Evolutionary conservation across 2,329 filamentous ascomycete species (phyloP).

Genomic region (Alternaria gaisen): DNA sequence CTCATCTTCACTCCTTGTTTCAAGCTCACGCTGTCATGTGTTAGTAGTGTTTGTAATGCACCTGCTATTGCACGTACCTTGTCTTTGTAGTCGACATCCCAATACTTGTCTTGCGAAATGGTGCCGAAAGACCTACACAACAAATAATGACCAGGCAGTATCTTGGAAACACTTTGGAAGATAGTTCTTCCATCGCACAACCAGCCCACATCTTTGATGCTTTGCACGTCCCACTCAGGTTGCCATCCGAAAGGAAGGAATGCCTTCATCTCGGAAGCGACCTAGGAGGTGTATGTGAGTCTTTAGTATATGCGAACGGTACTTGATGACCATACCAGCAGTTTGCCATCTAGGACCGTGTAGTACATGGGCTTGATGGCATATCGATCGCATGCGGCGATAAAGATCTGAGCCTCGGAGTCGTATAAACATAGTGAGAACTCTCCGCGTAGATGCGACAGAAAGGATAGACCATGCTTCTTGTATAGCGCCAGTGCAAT

Average conservation of each 20-base stretch:
- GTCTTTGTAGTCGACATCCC: conserved; percentile 63
- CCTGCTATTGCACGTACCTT: conserved; percentile 52
- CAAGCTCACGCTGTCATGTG: conserved; percentile 33
- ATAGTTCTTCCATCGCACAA: conserved; percentile 57
- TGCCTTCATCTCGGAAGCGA: conserved; percentile 60
- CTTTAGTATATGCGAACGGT: background rate
- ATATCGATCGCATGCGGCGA: conserved; percentile 64
- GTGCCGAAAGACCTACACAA: conserved; percentile 44
- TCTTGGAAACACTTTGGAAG: conserved; percentile 60
- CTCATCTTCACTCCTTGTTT: conserved; percentile 59
- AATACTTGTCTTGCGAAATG: conserved; percentile 58
- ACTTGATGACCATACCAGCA: conserved; percentile 46
- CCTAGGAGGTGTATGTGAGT: conserved; percentile 3
- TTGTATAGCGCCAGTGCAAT: conserved; percentile 62
- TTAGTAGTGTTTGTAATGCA: background rate
- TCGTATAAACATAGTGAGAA: conserved; percentile 65
- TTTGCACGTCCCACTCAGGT: conserved; percentile 63
- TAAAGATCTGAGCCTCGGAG: conserved; percentile 48
- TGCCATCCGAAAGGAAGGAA: conserved; percentile 62
- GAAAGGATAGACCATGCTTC: conserved; percentile 55
- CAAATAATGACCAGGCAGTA: conserved; percentile 34
- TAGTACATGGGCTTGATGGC: conserved; percentile 67
- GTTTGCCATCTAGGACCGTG: conserved; percentile 52
- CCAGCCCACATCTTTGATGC: conserved; percentile 57
- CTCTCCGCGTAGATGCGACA: conserved; percentile 62